A percentile compares a stretch with the other conserved stretches of the same genome.
Evolutionary conservation across 208 protist genomes (phyloP).

Genomic region (Wallacemonas sp.): DNA sequence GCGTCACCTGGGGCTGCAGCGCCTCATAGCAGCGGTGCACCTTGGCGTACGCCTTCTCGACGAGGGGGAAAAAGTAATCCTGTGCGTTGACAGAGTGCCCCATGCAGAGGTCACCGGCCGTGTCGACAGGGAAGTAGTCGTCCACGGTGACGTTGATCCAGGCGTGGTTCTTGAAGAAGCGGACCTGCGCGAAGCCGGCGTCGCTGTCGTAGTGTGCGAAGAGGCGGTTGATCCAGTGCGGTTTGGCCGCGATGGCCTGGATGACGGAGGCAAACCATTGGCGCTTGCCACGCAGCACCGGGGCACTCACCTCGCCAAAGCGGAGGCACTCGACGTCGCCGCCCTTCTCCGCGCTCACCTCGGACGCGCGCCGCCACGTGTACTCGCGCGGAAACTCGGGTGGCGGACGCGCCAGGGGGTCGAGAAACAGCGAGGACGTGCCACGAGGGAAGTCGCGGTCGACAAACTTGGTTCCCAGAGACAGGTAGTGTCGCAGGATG

Average conservation of each 20-base stretch:
- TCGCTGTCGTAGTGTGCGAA: constrained; percentile 61
- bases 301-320: constrained; percentile 36
- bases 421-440: constrained; percentile 73
- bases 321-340: constrained; percentile 29
- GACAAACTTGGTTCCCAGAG: constrained; percentile 44
- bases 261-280: constrained; percentile 83
- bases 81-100: constrained; percentile 24
- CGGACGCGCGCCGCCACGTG: constrained; percentile 59
- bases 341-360: constrained; percentile 18
- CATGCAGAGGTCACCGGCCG: constrained; percentile 47
- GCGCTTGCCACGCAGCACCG: constrained; percentile 51
- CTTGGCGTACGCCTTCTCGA: constrained; percentile 94
- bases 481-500: constrained; percentile 49
- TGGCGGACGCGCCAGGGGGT: constrained; percentile 47
- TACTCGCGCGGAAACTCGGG: constrained; percentile 51
- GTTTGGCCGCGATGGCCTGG: constrained; percentile 68
- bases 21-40: constrained; percentile 90
- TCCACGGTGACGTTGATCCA: constrained; percentile 87
- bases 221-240: constrained; percentile 56
- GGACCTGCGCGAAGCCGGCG: constrained; percentile 84
- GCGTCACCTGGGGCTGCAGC: constrained; percentile 68
- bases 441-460: constrained; percentile 87
- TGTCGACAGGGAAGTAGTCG: constrained; percentile 83
- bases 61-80: constrained; percentile 72
- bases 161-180: constrained; percentile 79